A percentile compares a stretch with the other conserved stretches of the same genome.
Evolutionary conservation across 2,329 filamentous ascomycete species (phyloP).

Genomic region (Aspergillus aculeatus): DNA sequence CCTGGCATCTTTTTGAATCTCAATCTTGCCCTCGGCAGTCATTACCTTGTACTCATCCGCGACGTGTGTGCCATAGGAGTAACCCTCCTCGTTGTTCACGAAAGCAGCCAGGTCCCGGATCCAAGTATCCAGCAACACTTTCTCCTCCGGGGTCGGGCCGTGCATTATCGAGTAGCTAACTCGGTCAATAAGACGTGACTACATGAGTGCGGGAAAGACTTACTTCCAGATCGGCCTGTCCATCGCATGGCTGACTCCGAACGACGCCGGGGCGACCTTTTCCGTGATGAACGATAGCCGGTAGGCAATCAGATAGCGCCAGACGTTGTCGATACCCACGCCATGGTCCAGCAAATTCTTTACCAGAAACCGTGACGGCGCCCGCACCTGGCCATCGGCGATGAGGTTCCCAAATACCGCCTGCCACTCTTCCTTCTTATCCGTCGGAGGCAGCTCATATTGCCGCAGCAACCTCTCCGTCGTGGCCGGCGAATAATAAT

Average conservation of each 20-base stretch:
- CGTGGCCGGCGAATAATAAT: constrained; percentile 46
- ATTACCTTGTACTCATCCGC: constrained; percentile 40
- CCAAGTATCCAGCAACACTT: constrained; percentile 41
- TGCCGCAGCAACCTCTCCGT: constrained; percentile 37
- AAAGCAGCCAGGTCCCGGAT: constrained; percentile 40
- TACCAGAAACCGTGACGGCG: constrained; percentile 20
- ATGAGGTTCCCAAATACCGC: constrained; percentile 42
- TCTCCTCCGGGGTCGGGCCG: constrained; percentile 37
- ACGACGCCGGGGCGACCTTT: constrained; percentile 35
- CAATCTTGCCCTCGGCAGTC: constrained; percentile 34
- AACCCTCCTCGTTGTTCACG: constrained; percentile 32
- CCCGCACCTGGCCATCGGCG: constrained; percentile 24
- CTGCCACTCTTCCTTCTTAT: constrained; percentile 38
- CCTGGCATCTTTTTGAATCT: constrained; percentile 35
- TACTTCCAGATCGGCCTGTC: constrained; percentile 48
- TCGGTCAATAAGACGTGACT: not conserved
- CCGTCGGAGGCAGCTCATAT: constrained; percentile 36
- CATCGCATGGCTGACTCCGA: constrained; percentile 40
- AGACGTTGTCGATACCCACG: constrained; percentile 36
- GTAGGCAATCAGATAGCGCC: constrained; percentile 47
- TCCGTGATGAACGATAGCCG: constrained; percentile 45
- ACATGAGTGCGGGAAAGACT: constrained; percentile 15
- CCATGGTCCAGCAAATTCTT: constrained; percentile 30
- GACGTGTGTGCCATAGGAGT: constrained; percentile 35
- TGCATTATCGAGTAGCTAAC: constrained; percentile 40